Evolutionary conservation across 768 basidiomycete species (phyloP).

Genomic region (Candolleomyces aberdarensis): DNA sequence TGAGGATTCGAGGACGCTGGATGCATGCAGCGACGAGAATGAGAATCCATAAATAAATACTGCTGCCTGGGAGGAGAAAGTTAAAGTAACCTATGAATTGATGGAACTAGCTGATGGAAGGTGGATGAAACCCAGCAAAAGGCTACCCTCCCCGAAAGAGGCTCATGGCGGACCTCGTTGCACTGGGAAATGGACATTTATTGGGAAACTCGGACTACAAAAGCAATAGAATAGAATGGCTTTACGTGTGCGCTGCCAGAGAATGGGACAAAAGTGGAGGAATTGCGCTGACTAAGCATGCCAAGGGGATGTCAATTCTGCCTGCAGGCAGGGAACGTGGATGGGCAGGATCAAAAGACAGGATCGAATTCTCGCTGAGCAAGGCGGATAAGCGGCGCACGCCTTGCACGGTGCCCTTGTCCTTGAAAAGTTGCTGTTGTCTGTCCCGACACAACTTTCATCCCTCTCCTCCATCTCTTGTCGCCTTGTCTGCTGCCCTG

Average conservation of each 20-base stretch:
- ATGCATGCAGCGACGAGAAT: no score
- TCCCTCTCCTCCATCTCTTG: conserved; percentile 27
- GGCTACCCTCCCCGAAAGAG: neutral
- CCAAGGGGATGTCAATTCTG: conserved; percentile 25
- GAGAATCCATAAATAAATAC: neutral
- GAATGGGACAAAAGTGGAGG: conserved; percentile 27
- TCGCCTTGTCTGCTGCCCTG: conserved; percentile 32
- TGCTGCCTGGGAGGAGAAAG: neutral
- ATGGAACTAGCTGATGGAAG: neutral
- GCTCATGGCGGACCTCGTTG: neutral
- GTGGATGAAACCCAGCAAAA: conserved; percentile 12
- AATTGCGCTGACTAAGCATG: conserved; percentile 19
- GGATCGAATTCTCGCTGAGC: conserved; percentile 37
- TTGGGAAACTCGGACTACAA: conserved; percentile 1
- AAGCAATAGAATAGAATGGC: neutral
- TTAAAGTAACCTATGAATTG: neutral
- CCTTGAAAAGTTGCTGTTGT: conserved; percentile 52
- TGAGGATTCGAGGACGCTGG: no score
- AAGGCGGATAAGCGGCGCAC: conserved; percentile 49
- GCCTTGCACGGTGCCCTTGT: conserved; percentile 37
- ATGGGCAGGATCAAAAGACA: conserved; percentile 53
- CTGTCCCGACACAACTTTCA: conserved; percentile 40
- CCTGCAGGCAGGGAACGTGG: conserved; percentile 82
- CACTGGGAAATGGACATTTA: neutral
- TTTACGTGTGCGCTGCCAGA: conserved; percentile 6